Evolutionary conservation across 1,139 yeast species (phyloP).

Genomic region (Sugiyamaella novakii): DNA sequence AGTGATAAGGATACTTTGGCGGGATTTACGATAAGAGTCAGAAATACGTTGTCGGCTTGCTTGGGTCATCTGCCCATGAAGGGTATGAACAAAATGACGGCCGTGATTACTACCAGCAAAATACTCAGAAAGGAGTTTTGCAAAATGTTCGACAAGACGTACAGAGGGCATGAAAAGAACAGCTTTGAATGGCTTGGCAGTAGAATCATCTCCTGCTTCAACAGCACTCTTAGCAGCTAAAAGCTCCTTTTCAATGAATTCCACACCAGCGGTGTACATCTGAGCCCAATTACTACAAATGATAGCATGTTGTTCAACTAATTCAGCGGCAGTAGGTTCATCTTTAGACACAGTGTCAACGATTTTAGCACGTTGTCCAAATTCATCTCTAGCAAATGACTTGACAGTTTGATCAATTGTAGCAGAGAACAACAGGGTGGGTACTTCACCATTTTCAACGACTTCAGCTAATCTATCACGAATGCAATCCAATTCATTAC

Average conservation of each 20-base stretch:
- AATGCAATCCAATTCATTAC: constrained; percentile 60
- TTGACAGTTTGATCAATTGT: constrained; percentile 74
- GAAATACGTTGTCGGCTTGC: constrained; percentile 62
- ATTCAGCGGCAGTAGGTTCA: constrained; percentile 77
- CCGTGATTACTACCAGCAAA: constrained; percentile 27
- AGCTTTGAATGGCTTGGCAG: constrained; percentile 58
- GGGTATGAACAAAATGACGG: constrained; percentile 33
- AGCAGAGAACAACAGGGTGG: constrained; percentile 82
- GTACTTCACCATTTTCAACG: constrained; percentile 45
- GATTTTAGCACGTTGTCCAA: constrained; percentile 63
- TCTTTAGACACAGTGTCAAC: constrained; percentile 76
- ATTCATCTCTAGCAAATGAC: constrained; percentile 62
- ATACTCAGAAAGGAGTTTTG: constrained; percentile 40
- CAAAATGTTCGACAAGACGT: constrained; percentile 61
- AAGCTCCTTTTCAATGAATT: constrained; percentile 32
- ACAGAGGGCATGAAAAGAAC: constrained; percentile 84
- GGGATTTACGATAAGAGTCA: constrained; percentile 53
- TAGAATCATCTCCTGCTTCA: constrained; percentile 27
- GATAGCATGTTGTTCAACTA: constrained; percentile 67
- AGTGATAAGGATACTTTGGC: constrained; percentile 65
- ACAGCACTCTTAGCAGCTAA: constrained; percentile 35
- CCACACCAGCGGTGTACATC: constrained; percentile 39
- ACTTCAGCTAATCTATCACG: constrained; percentile 49
- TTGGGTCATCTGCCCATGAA: constrained; percentile 78
- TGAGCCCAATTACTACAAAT: constrained; percentile 50